Evolutionary conservation across 805 yeast species (phyloP), one percentile per base, ranked within the genome.

Genomic region (Saccharomyces kudriavzevii): DNA sequence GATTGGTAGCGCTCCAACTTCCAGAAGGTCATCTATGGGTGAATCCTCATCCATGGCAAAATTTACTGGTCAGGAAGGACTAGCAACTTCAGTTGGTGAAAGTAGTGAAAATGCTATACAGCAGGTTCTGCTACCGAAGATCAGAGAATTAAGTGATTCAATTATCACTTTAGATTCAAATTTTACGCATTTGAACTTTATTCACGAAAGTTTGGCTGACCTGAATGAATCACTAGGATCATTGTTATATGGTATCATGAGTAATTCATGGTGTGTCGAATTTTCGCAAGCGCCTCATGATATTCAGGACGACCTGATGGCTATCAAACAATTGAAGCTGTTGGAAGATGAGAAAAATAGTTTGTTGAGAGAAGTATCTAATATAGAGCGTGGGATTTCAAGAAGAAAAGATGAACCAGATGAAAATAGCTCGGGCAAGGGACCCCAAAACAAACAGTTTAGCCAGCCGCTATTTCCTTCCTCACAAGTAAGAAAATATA

Each of bases 191-290:
- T 66, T 89, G 40, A 80, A 80, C 51, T 70, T 69, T 50, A 77
- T 85, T 10, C 89, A 89, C 68, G 80, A 82, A 47, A 79, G 81
- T 5, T 69, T 90, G 22, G 75, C 77, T 2, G 72, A 75, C 28
- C 84, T 90, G 68, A 89, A 89, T 64, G 97, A 89, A 68, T 80
- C 89, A 1, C 81, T 90, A 60, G 83, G 88, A 1, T 75, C 91
- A 43, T 83, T 89, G 52, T 65, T 89, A 51, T 88, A 87, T 62
- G 96, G 96, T 1, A 70, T 89, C 49, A 81, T 85, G 64, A 82
- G 89, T 68, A 89, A 90, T 62, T 91, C 95, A 56, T 89, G 94
- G 85, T 87, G 96, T 69, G 86, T 86, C 27, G 90, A 87, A 62
- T 87, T 87, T 60, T 70, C 73, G 22, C 60, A 61, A 28, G 56